These are phyloP conservation scores for Diplocarpon rosae DNA, from an alignment of 2,329 filamentous ascomycete genomes.

Conservation along the genomic window DNA sequence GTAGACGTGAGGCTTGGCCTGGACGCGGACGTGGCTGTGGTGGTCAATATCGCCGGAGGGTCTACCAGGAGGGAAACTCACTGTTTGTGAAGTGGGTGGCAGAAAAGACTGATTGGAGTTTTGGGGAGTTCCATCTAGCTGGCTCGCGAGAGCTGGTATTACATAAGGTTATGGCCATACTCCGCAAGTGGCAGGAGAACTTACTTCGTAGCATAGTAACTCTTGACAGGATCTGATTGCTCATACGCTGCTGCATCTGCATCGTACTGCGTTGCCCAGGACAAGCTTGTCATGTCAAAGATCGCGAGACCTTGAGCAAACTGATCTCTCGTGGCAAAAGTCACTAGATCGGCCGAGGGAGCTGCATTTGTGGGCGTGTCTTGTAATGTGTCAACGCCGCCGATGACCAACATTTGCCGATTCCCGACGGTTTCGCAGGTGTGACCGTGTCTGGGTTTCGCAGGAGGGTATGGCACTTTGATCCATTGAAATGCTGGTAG, in stretches of 20 bases:
- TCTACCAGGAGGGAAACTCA: neutral
- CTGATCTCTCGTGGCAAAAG: conserved; percentile 7
- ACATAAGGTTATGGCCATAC: neutral
- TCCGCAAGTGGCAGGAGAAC: neutral
- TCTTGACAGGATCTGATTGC: conserved; percentile 10
- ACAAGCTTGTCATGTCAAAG: conserved; percentile 13
- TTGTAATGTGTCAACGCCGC: conserved; percentile 9
- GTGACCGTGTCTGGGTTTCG: conserved; percentile 7
- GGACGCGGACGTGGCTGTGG: no score
- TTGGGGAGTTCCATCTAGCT: conserved; percentile 3
- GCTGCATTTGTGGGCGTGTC: conserved; percentile 1
- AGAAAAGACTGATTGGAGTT: conserved; percentile 4
- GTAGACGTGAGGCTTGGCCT: no score
- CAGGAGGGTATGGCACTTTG: conserved; percentile 5
- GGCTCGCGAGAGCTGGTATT: conserved; percentile 1
- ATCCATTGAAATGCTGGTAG: conserved; percentile 17
- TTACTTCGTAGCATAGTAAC: conserved; percentile 10
- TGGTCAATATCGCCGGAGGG: no score
- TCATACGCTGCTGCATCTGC: conserved; percentile 8
- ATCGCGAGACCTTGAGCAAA: conserved; percentile 12
- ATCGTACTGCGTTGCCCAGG: conserved; percentile 9
- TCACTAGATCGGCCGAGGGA: conserved; percentile 3
- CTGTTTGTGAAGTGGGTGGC: conserved; percentile 3
- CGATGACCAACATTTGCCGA: conserved; percentile 13
- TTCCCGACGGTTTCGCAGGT: conserved; percentile 11